Evolutionary conservation across 2,329 filamentous ascomycete species (phyloP).

Genomic region (Chrysoporthe puriensis): DNA sequence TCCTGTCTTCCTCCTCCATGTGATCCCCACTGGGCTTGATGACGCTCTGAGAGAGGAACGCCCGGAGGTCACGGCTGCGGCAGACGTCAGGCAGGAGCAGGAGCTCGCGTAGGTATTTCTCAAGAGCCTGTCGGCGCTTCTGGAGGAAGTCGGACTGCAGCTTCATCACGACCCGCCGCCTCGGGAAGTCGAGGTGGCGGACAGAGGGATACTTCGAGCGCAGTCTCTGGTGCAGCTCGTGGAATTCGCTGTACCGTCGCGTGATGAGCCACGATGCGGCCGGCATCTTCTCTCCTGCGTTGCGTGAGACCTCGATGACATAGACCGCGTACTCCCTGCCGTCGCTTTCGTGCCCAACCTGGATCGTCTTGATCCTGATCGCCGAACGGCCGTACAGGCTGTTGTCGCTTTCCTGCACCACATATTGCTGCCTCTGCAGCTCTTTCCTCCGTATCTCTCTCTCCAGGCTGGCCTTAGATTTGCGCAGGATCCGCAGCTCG

Average conservation of each 20-base stretch:
- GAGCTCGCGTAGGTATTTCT: conserved; percentile 82
- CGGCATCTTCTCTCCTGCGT: conserved; percentile 93
- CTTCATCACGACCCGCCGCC: conserved; percentile 92
- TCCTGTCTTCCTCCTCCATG: conserved; percentile 66
- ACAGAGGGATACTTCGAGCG: conserved; percentile 85
- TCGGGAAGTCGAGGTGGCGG: conserved; percentile 86
- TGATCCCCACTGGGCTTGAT: conserved; percentile 65
- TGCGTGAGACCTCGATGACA: conserved; percentile 86
- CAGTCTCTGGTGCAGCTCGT: conserved; percentile 89
- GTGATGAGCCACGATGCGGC: conserved; percentile 93
- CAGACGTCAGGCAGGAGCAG: conserved; percentile 90
- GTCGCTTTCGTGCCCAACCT: conserved; percentile 89
- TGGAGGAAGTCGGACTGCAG: conserved; percentile 94
- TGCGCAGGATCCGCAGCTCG: conserved; percentile 86
- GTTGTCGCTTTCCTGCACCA: conserved; percentile 96
- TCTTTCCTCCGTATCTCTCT: conserved; percentile 93
- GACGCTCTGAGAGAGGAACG: conserved; percentile 89
- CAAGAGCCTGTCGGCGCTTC: conserved; percentile 81
- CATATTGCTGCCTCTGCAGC: conserved; percentile 94
- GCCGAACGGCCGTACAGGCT: conserved; percentile 91
- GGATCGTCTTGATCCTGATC: conserved; percentile 87
- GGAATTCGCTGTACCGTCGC: conserved; percentile 95
- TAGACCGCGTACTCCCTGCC: conserved; percentile 94
- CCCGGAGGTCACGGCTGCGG: conserved; percentile 85
- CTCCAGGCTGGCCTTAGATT: conserved; percentile 91